A percentile compares a stretch with the other conserved stretches of the same genome.
These are phyloP conservation scores for Umbelopsis isabellina DNA, from an alignment of 192 early-diverging fungal genomes.

Conservation along the genomic window DNA sequence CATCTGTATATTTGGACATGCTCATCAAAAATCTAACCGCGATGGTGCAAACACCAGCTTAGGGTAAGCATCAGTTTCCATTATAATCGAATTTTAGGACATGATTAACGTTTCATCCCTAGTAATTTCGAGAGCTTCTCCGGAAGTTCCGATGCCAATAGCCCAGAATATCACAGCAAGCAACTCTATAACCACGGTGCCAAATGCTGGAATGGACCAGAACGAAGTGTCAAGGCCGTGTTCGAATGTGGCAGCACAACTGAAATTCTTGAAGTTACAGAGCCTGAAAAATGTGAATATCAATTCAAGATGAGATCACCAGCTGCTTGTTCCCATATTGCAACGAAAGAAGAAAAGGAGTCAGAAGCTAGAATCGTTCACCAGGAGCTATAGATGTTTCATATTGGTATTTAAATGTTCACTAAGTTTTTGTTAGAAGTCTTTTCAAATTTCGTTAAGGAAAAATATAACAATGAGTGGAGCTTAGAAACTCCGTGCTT, in stretches of 20 bases:
- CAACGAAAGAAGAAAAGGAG: neutral
- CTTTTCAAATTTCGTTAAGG: too few species aligned
- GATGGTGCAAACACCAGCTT: constrained; percentile 56
- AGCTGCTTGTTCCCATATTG: constrained; percentile 66
- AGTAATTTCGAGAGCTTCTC: constrained; percentile 44
- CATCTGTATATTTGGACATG: constrained; percentile 77
- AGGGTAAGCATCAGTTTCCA: constrained; percentile 40
- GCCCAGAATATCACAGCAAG: constrained; percentile 46
- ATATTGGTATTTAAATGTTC: too few species aligned
- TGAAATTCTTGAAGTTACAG: constrained; percentile 69
- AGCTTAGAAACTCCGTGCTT: too few species aligned
- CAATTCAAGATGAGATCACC: constrained; percentile 74
- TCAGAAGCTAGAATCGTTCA: constrained; percentile 20
- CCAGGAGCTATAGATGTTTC: constrained; percentile 30
- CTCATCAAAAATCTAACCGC: constrained; percentile 73
- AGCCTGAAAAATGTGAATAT: constrained; percentile 97
- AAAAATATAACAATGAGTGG: too few species aligned
- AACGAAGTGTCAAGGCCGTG: constrained; percentile 58
- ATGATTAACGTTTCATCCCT: constrained; percentile 11
- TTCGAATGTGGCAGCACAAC: constrained; percentile 80
- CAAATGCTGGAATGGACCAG: constrained; percentile 96
- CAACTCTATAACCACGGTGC: constrained; percentile 77
- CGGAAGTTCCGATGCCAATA: constrained; percentile 30
- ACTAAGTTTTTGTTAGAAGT: too few species aligned
- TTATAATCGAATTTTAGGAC: neutral